These are phyloP conservation scores for Rickenella mellea DNA, from an alignment of 768 basidiomycete species.

Conservation along the genomic window DNA sequence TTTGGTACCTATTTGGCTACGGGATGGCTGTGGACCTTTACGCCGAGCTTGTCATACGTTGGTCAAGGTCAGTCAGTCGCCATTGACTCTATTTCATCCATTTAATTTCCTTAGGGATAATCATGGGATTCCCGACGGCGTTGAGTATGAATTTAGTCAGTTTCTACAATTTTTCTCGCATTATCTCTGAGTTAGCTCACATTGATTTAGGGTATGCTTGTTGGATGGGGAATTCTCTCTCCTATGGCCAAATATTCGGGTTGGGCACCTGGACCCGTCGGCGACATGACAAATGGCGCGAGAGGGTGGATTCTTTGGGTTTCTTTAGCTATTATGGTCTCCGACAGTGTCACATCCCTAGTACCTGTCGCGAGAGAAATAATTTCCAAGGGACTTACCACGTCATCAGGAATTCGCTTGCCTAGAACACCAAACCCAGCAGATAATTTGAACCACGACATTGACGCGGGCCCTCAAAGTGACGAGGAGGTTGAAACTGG, in stretches of 20 bases:
- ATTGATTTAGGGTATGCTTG: constrained; percentile 73
- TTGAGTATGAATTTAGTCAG: constrained; percentile 83
- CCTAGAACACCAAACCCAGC: constrained; percentile 15
- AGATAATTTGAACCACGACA: constrained; percentile 14
- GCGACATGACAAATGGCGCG: constrained; percentile 80
- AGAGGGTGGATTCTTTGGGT: constrained; percentile 97
- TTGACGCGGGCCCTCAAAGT: constrained; percentile 18
- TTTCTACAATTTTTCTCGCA: constrained; percentile 8
- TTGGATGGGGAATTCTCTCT: constrained; percentile 91
- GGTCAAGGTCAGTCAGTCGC: constrained; percentile 58
- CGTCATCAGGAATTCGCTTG: constrained; percentile 2
- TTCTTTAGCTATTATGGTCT: constrained; percentile 90
- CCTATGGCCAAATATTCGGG: constrained; percentile 73
- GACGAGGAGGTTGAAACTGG: constrained; percentile 67
- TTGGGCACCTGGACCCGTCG: constrained; percentile 92
- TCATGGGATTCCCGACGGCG: constrained; percentile 96
- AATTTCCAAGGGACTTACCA: constrained; percentile 22
- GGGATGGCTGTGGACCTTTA: constrained; percentile 90
- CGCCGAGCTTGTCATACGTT: constrained; percentile 85
- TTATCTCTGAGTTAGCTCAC: constrained; percentile 2
- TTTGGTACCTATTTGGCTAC: constrained; percentile 78
- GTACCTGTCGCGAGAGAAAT: constrained; percentile 62
- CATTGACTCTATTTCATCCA: not conserved
- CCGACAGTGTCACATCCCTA: constrained; percentile 83
- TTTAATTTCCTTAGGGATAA: constrained; percentile 51